These are phyloP conservation scores for Pulveroboletus ridleyi DNA, from an alignment of 1,284 basidiomycete genomes.

Conservation along the genomic window DNA sequence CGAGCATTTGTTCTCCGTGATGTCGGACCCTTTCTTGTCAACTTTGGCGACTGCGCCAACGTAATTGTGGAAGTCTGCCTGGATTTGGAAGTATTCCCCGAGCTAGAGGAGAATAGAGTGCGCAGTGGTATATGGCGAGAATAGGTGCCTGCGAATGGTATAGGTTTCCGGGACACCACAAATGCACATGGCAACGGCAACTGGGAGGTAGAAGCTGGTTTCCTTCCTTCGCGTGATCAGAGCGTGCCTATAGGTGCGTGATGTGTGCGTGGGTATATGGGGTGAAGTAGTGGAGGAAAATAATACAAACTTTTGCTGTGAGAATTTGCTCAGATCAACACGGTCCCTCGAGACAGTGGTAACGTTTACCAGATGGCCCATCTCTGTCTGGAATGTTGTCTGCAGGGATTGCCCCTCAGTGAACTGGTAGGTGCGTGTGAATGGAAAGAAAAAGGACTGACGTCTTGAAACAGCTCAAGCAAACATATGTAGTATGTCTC, in stretches of 20 bases:
- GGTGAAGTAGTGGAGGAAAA: neutral
- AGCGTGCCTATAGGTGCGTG: conserved; percentile 65
- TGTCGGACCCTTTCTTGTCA: conserved; percentile 92
- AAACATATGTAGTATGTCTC: conserved; percentile 89
- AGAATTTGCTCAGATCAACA: conserved; percentile 91
- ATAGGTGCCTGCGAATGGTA: conserved; percentile 37
- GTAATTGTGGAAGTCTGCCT: conserved; percentile 97
- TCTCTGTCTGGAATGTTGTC: conserved; percentile 92
- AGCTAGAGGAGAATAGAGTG: conserved; percentile 89
- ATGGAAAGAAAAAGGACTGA: conserved; percentile 36
- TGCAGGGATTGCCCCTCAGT: conserved; percentile 31
- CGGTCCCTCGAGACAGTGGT: conserved; percentile 92
- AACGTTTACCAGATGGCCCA: conserved; percentile 94
- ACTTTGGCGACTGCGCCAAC: conserved; percentile 78
- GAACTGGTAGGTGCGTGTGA: neutral
- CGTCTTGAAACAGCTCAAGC: conserved; percentile 91
- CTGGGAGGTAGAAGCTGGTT: conserved; percentile 97
- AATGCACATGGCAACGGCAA: conserved; percentile 91
- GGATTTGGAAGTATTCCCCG: conserved; percentile 98
- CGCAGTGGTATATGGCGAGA: conserved; percentile 81
- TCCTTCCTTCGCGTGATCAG: conserved; percentile 97
- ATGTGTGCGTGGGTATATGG: neutral
- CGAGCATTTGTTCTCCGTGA: conserved; percentile 96
- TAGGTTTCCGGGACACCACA: conserved; percentile 69
- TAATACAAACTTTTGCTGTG: conserved; percentile 68